Percentiles rank a stretch among this genome's conserved stretches.
Evolutionary conservation across 768 basidiomycete genomes (phyloP).

Genomic region (Leccinum obscurum): DNA sequence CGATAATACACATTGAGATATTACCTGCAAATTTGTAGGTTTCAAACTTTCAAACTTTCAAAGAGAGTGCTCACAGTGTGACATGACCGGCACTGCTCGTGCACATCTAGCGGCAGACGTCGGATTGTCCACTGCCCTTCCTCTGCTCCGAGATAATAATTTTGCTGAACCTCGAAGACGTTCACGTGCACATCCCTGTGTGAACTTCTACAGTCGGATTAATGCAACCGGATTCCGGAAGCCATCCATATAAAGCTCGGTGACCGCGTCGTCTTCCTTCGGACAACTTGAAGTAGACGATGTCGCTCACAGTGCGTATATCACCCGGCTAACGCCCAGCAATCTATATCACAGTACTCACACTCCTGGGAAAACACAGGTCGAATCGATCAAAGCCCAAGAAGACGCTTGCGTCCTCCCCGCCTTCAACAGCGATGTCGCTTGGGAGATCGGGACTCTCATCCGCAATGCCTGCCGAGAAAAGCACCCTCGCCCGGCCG

Average conservation of each 20-base stretch:
- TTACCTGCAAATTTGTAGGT: too few relatives aligned
- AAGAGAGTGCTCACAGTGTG: too few relatives aligned
- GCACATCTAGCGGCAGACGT: not conserved
- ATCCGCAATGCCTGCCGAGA: slow-evolving; percentile 25
- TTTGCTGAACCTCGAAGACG: not conserved
- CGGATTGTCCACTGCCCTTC: not conserved
- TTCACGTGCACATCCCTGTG: not conserved
- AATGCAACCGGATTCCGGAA: not conserved
- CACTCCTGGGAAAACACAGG: slow-evolving; percentile 1
- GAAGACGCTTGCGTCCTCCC: slow-evolving; percentile 30
- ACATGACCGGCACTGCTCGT: too few relatives aligned
- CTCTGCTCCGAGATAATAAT: not conserved
- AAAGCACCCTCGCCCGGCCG: slow-evolving; percentile 20
- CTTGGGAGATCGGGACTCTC: slow-evolving; percentile 33
- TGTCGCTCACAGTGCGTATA: slow-evolving; percentile 16
- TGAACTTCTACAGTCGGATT: not conserved
- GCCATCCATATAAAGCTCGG: not conserved
- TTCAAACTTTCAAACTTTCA: too few relatives aligned
- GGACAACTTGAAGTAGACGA: not conserved
- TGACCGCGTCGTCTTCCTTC: not conserved
- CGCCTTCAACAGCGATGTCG: slow-evolving; percentile 32
- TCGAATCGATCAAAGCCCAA: slow-evolving; percentile 23
- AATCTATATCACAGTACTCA: not conserved
- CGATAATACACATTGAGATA: too few relatives aligned
- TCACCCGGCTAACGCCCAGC: not conserved